Evolutionary conservation across 176 grass and related monocot species (phyloP).

Genomic region (Microstegium vimineum): DNA sequence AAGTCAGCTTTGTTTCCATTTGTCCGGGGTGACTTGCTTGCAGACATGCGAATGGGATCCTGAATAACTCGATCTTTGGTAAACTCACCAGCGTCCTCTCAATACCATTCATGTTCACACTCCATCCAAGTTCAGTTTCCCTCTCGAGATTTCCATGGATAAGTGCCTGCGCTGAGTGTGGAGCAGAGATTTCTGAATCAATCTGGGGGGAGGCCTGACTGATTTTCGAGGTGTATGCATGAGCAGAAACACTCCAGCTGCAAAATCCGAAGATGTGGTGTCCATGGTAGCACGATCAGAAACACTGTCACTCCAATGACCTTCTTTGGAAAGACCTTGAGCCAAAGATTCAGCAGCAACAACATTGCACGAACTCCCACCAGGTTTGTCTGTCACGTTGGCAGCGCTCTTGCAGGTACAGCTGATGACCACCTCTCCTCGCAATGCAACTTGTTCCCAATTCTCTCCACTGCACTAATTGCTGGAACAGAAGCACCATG

Average conservation of each 20-base stretch:
- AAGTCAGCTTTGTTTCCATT: neutral
- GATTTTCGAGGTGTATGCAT: constrained; percentile 8
- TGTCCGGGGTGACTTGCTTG: constrained; percentile 6
- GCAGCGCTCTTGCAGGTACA: too few species aligned
- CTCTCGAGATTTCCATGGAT: neutral
- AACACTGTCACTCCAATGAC: neutral
- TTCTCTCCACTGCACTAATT: too few species aligned
- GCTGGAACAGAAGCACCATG: too few species aligned
- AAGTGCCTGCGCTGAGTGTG: neutral
- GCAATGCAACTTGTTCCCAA: too few species aligned
- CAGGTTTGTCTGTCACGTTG: too few species aligned
- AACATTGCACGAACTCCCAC: too few species aligned
- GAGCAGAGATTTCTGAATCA: constrained; percentile 1
- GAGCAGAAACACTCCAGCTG: neutral
- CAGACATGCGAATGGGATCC: constrained; percentile 12
- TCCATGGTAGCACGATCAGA: neutral
- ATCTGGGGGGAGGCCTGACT: constrained; percentile 9
- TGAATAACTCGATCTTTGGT: neutral
- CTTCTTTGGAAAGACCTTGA: too few species aligned
- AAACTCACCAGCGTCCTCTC: neutral
- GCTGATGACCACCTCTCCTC: too few species aligned
- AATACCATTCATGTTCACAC: neutral
- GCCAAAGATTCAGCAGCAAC: too few species aligned
- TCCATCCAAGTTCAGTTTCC: neutral
- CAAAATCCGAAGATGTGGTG: neutral